Percentiles rank a stretch among this genome's conserved stretches.
Evolutionary conservation across 2,329 filamentous ascomycete genomes (phyloP).

Genomic region (Blastomyces percursus): DNA sequence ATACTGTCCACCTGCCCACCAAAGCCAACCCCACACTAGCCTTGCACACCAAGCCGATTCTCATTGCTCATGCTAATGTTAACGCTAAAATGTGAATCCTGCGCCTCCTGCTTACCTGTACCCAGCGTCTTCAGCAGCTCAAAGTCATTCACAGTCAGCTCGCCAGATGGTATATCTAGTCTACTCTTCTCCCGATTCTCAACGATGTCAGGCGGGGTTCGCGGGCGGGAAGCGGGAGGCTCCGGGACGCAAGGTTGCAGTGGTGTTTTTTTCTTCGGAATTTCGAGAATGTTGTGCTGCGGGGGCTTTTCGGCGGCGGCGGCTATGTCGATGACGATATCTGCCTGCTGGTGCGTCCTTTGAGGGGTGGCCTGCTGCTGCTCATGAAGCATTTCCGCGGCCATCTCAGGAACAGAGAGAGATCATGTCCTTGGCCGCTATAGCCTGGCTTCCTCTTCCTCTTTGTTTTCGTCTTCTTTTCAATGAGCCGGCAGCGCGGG

Average conservation of each 20-base stretch:
- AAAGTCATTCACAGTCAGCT: slow-evolving; percentile 35
- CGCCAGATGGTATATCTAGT: slow-evolving; percentile 28
- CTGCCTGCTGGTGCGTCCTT: background rate
- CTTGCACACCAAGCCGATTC: background rate
- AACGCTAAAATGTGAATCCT: background rate
- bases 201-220: slow-evolving; percentile 30
- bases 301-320: background rate
- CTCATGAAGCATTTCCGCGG: slow-evolving; percentile 30
- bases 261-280: slow-evolving; percentile 21
- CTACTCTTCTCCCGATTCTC: slow-evolving; percentile 29
- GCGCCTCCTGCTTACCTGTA: slow-evolving; percentile 29
- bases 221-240: slow-evolving; percentile 21
- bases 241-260: slow-evolving; percentile 17
- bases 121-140: slow-evolving; percentile 39
- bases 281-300: slow-evolving; percentile 5
- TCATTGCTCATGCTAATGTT: background rate
- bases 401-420: slow-evolving; percentile 26
- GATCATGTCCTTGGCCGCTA: background rate
- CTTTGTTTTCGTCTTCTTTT: background rate
- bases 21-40: background rate
- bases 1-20: background rate
- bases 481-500: slow-evolving; percentile 22
- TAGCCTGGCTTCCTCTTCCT: background rate
- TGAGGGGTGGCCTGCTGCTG: slow-evolving; percentile 12
- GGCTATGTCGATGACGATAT: background rate